A percentile compares a stretch with the other conserved stretches of the same genome.
Conservation (phyloP, 805 yeast genomes). For the Scheffersomyces spartinae region DNA sequence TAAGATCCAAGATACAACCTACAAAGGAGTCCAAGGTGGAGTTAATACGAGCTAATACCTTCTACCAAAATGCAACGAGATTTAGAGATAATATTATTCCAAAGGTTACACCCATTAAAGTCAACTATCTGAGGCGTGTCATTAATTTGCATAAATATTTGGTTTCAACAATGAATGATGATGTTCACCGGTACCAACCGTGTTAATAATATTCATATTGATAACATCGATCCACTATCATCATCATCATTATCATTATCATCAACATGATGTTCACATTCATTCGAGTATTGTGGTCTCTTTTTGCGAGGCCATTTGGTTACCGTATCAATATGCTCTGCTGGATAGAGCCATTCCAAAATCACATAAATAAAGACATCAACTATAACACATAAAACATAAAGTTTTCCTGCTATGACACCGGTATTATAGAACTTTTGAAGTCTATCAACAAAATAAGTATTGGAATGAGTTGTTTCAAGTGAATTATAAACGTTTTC, state of each 20-base stretch:
- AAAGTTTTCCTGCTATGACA: constrained; percentile 78
- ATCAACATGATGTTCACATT: not conserved
- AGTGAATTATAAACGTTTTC: constrained; percentile 62
- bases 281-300: not conserved
- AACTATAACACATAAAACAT: constrained; percentile 67
- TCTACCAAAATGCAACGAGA: no score
- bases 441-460: constrained; percentile 47
- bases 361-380: constrained; percentile 57
- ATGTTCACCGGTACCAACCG: no score
- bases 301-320: constrained; percentile 60
- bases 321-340: constrained; percentile 56
- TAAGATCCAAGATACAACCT: no score
- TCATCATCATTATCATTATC: constrained; percentile 1
- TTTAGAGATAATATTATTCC: no score
- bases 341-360: constrained; percentile 65
- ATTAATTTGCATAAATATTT: no score
- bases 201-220: no score
- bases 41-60: no score
- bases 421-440: constrained; percentile 60
- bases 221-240: constrained; percentile 1
- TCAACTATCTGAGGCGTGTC: no score
- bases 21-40: no score
- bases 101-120: no score
- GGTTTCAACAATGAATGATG: no score
- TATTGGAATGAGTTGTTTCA: constrained; percentile 29